These are phyloP conservation scores for Hymenoscyphus fraxineus DNA, from an alignment of 2,329 filamentous ascomycete genomes.

Conservation along the genomic window DNA sequence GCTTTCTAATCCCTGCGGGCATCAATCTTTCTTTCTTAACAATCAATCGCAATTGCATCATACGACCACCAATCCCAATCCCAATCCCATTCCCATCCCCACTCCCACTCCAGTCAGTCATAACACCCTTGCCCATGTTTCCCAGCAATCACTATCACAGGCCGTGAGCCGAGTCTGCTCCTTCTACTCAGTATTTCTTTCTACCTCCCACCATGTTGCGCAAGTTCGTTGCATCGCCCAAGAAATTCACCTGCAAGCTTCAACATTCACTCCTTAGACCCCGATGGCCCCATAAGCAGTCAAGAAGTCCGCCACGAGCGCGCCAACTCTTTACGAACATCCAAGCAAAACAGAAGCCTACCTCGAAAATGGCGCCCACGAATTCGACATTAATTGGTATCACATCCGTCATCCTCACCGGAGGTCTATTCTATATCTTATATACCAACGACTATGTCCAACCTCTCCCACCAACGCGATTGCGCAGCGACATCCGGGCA, in stretches of 20 bases:
- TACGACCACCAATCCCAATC: not conserved
- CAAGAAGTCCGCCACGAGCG: not conserved
- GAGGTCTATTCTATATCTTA: conserved; percentile 31
- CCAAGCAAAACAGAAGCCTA: conserved; percentile 14
- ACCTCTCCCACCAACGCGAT: conserved; percentile 31
- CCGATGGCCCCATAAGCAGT: not conserved
- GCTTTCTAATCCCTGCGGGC: not conserved
- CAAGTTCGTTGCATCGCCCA: not conserved
- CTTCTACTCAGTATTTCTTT: not conserved
- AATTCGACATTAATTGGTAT: conserved; percentile 22
- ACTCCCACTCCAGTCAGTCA: no score
- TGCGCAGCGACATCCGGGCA: conserved; percentile 25
- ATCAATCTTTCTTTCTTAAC: not conserved
- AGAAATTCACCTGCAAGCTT: not conserved
- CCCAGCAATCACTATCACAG: not conserved
- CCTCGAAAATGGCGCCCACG: conserved; percentile 23
- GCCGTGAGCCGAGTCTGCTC: not conserved
- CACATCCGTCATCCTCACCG: conserved; percentile 27
- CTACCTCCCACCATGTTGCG: not conserved
- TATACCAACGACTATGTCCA: conserved; percentile 33
- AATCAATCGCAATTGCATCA: not conserved
- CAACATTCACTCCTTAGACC: not conserved
- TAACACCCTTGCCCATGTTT: not conserved
- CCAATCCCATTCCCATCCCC: no score
- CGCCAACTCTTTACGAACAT: not conserved